phyloP scores from a whole-genome alignment of 106 monocot species.

The Agapanthus africanus region DNA sequence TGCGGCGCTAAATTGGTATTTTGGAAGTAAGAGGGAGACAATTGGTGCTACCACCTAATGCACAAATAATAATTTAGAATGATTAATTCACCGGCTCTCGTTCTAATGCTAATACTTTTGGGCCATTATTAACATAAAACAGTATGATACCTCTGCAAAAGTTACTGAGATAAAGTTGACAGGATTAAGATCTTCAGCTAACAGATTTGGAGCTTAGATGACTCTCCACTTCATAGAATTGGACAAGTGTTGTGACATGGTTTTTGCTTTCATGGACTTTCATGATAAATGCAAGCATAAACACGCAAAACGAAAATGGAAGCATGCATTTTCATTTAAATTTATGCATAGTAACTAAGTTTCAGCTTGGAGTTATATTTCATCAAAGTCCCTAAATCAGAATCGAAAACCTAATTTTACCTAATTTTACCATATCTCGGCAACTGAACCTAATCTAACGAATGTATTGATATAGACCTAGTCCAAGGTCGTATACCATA shows the following conservation, averaged over 20 bases:
- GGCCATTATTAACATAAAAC: neutral
- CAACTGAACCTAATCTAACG: neutral
- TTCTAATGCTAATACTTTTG: too few species aligned
- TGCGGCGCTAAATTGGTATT: slow-evolving; percentile 50
- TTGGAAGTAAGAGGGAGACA: slow-evolving; percentile 55
- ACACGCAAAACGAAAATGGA: too few species aligned
- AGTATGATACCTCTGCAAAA: neutral
- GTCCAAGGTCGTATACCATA: neutral
- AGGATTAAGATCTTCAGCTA: neutral
- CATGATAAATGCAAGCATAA: too few species aligned
- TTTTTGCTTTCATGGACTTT: too few species aligned
- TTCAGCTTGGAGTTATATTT: too few species aligned
- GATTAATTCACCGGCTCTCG: too few species aligned
- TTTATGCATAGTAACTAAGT: too few species aligned
- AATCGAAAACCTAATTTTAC: neutral
- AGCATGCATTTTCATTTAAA: too few species aligned
- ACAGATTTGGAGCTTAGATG: too few species aligned
- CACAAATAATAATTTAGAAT: neutral
- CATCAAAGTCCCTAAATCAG: neutral
- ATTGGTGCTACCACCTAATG: slow-evolving; percentile 67
- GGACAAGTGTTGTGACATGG: too few species aligned
- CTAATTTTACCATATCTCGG: neutral
- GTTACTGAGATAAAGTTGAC: neutral
- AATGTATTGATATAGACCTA: neutral
- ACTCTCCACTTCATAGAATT: too few species aligned